Evolutionary conservation across 148 eudicot species (phyloP), one percentile per base, ranked within the genome.

Genomic region (Rhododendron henanense): DNA sequence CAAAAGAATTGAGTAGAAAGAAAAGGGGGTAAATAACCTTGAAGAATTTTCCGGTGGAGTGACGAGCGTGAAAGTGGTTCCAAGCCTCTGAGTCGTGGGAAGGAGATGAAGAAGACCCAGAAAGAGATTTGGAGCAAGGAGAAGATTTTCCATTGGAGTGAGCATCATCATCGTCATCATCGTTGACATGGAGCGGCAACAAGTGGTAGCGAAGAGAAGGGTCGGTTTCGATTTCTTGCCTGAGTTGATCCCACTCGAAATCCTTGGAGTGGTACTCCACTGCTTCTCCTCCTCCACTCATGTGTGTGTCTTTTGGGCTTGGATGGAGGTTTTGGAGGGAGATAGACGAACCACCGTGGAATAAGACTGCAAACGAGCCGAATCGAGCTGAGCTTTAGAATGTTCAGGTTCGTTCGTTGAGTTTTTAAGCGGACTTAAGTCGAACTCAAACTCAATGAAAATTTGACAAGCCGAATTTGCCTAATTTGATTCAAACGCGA

Each of bases 21-120:
- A 7, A 76, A 77, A 18, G 23, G 28, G 41, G 35, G 19, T 14
- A 15, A 16, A 16, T 9, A 47, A 93, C 99, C 98, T 96, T 95
- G 92, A 96, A 96, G 95, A 96, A 96, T 84, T 91, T 95, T 47
- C 97, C 99, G 51, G 99, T 86, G 90, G 95, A 94, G 63, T 96
- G 98, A 81, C 93, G 94, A 84, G 99, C 71, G 88, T 96, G 97
- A 78, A 96, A 96, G 9, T 85, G 73, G 69, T 94, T 89, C 99
- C 98, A 96, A 33, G 99, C 94, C 45, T 85, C 81, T 21, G 96
- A 90, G 87, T 90, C 91, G 19, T 69, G 50, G 76, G 80, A 63
- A 13, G 90, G 74, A 41, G 88, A 71, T 2, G 79, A 59, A 59
- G 25, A 69, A 25, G 76, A 0, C 83, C 67, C n/a, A 81, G 69